Conservation (phyloP, 768 basidiomycete genomes). For the Tulasnella sp. region DNA sequence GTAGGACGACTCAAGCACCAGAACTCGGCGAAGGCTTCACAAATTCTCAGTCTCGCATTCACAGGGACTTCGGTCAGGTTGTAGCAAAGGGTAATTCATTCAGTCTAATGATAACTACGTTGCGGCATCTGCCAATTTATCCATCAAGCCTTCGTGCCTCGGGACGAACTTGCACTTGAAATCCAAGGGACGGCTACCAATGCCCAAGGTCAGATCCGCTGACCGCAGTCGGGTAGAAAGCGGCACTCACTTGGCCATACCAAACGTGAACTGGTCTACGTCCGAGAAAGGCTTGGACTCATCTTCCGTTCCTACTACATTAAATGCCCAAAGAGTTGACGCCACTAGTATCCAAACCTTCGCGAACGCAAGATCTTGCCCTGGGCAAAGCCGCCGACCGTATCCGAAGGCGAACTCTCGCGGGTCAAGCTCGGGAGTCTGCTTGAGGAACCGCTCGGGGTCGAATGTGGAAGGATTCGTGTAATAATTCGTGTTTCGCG, state of each 20-base stretch:
- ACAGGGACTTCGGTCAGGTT: too few relatives aligned
- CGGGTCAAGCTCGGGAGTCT: neutral
- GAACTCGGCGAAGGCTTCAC: too few relatives aligned
- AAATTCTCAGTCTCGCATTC: too few relatives aligned
- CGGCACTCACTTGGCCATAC: neutral
- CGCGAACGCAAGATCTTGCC: neutral
- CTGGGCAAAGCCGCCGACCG: conserved; percentile 15
- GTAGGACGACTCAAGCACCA: too few relatives aligned
- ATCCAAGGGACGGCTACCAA: neutral
- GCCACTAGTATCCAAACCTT: neutral
- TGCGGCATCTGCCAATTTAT: neutral
- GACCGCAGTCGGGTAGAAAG: neutral
- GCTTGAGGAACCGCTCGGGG: conserved; percentile 15
- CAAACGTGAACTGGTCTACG: neutral
- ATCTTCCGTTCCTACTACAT: neutral
- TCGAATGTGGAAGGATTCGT: conserved; percentile 13
- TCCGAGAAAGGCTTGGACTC: neutral
- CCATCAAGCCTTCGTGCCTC: neutral
- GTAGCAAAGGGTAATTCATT: too few relatives aligned
- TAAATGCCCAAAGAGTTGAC: neutral
- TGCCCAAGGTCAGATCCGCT: neutral
- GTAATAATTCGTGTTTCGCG: neutral
- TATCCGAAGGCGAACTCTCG: conserved; percentile 1
- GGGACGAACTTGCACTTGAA: neutral
- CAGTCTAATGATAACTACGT: neutral